Evolutionary conservation across 164 flowering plant species (phyloP).

Genomic region (Akebia trifoliata): DNA sequence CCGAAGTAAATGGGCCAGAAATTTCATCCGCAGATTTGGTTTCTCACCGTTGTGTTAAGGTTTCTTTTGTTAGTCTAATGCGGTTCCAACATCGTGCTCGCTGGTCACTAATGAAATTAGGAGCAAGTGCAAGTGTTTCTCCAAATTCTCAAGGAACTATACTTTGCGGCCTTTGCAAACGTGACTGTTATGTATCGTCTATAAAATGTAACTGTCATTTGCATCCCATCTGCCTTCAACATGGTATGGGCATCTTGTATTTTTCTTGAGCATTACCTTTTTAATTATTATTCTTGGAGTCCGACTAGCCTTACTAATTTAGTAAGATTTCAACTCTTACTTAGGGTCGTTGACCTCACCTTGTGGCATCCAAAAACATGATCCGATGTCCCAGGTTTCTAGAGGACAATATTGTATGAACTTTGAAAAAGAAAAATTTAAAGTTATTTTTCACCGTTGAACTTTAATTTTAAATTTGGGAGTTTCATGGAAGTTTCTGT

Average conservation of each 20-base stretch:
- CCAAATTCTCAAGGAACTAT: slow-evolving; percentile 57
- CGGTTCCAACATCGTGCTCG: slow-evolving; percentile 82
- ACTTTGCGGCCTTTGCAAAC: slow-evolving; percentile 87
- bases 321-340: too few relatives aligned
- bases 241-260: slow-evolving; percentile 45
- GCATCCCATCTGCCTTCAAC: slow-evolving; percentile 88
- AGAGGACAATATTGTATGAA: too few relatives aligned
- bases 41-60: slow-evolving; percentile 48
- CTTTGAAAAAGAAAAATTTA: too few relatives aligned
- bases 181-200: slow-evolving; percentile 84
- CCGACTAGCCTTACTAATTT: too few relatives aligned
- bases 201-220: slow-evolving; percentile 58
- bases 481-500: too few relatives aligned
- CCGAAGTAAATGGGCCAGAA: slow-evolving; percentile 31
- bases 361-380: too few relatives aligned
- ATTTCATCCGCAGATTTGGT: slow-evolving; percentile 32
- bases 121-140: slow-evolving; percentile 33
- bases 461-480: too few relatives aligned
- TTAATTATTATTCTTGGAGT: too few relatives aligned
- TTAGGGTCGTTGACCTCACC: too few relatives aligned
- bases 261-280: not conserved
- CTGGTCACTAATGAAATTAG: slow-evolving; percentile 63
- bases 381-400: too few relatives aligned
- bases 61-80: slow-evolving; percentile 74
- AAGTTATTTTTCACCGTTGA: too few relatives aligned